These are phyloP conservation scores for Parastagonospora nodorum DNA, from an alignment of 2,329 filamentous ascomycete genomes.

Conservation along the genomic window DNA sequence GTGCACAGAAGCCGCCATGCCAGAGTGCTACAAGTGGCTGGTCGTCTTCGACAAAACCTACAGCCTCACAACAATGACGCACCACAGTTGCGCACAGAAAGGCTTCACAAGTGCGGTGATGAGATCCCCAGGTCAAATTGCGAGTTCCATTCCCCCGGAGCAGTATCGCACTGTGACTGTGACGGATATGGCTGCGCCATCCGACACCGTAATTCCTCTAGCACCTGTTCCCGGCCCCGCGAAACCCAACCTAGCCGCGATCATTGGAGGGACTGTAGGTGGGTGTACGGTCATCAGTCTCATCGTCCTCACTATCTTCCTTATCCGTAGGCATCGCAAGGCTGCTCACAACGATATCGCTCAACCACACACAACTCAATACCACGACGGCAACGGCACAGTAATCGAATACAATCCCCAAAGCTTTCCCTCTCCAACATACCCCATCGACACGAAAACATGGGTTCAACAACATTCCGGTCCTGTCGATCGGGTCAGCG, in stretches of 20 bases:
- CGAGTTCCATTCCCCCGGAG: background rate
- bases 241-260: conserved; percentile 30
- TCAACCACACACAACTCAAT: background rate
- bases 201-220: background rate
- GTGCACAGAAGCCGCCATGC: conserved; percentile 29
- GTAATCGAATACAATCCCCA: conserved; percentile 14
- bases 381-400: background rate
- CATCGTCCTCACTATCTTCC: conserved; percentile 26
- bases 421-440: conserved; percentile 10
- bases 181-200: conserved; percentile 4
- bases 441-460: conserved; percentile 6
- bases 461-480: conserved; percentile 5
- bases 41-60: conserved; percentile 29
- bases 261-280: conserved; percentile 41
- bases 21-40: conserved; percentile 36
- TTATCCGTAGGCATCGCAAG: conserved; percentile 24
- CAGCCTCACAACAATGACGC: conserved; percentile 22
- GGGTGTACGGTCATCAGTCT: conserved; percentile 32
- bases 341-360: background rate
- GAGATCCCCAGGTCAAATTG: conserved; percentile 9
- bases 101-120: conserved; percentile 24
- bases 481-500: background rate
- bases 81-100: conserved; percentile 35
- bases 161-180: conserved; percentile 8
- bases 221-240: background rate